A percentile compares a stretch with the other conserved stretches of the same genome.
These are phyloP conservation scores for Tieghemostelium lacteum DNA, from an alignment of 78 protist genomes.

Conservation along the genomic window DNA sequence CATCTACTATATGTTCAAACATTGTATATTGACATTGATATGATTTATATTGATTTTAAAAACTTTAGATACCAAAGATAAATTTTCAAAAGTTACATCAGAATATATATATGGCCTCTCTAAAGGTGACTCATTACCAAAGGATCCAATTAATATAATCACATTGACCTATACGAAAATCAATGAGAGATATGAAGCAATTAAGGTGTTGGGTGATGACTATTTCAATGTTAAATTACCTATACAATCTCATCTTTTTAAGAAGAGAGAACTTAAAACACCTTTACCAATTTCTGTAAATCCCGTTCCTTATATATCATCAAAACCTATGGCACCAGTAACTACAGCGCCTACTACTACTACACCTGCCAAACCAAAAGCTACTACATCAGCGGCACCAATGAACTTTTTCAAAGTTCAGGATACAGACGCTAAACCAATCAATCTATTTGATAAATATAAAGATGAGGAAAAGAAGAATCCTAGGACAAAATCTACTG, in stretches of 20 bases:
- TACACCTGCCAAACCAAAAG: background rate
- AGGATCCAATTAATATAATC: constrained; percentile 20
- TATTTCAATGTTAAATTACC: constrained; percentile 54
- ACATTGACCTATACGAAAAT: background rate
- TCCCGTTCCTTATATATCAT: constrained; percentile 27
- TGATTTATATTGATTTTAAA: background rate
- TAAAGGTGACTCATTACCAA: constrained; percentile 15
- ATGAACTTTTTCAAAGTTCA: constrained; percentile 12
- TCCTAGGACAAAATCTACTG: background rate
- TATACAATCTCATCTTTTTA: constrained; percentile 13
- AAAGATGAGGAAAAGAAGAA: constrained; percentile 12
- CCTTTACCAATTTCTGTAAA: constrained; percentile 34
- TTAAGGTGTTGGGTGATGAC: constrained; percentile 16
- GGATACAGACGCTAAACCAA: background rate
- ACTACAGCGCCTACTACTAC: constrained; percentile 2
- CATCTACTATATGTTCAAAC: background rate
- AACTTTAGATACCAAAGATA: constrained; percentile 16
- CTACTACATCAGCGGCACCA: background rate
- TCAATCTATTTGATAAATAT: constrained; percentile 11
- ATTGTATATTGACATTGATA: background rate
- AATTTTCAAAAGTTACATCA: constrained; percentile 6
- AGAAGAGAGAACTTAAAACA: constrained; percentile 45
- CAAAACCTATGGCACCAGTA: background rate
- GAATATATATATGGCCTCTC: constrained; percentile 54
- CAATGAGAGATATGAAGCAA: constrained; percentile 31